These are phyloP conservation scores for Fomitiporia mediterranea DNA, from an alignment of 1,284 basidiomycete species.

Conservation along the genomic window DNA sequence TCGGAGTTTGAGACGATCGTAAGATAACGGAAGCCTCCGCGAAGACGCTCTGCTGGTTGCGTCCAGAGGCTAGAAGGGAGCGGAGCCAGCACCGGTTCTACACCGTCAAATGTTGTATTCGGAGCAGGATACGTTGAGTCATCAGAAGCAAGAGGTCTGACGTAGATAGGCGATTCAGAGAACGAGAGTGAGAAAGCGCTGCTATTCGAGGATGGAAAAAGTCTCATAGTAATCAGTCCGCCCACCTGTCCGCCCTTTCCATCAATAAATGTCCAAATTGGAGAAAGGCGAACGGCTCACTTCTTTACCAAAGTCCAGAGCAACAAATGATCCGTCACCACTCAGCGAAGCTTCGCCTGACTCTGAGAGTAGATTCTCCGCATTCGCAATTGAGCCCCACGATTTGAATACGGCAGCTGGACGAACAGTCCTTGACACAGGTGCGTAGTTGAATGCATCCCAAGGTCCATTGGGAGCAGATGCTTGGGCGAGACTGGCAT, in stretches of 20 bases:
- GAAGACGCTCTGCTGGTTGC: conserved; percentile 40
- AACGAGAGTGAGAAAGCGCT: conserved; percentile 40
- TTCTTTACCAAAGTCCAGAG: conserved; percentile 44
- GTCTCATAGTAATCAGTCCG: conserved; percentile 40
- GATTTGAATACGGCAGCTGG: conserved; percentile 34
- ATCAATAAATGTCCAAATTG: no score
- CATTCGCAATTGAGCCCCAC: conserved; percentile 30
- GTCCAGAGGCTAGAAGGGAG: conserved; percentile 41
- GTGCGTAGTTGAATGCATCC: conserved; percentile 44
- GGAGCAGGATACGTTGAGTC: conserved; percentile 39
- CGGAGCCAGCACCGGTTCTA: conserved; percentile 27
- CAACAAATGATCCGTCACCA: conserved; percentile 36
- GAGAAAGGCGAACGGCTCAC: conserved; percentile 28
- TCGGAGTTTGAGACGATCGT: conserved; percentile 42
- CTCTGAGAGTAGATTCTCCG: conserved; percentile 30
- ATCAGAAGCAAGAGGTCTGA: conserved; percentile 39
- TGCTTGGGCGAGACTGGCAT: neutral
- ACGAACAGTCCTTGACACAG: conserved; percentile 37
- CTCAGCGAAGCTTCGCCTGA: conserved; percentile 31
- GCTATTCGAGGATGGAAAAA: conserved; percentile 29
- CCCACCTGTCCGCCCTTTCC: conserved; percentile 44
- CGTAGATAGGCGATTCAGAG: conserved; percentile 43
- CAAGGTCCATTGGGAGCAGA: conserved; percentile 38
- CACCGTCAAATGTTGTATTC: conserved; percentile 31
- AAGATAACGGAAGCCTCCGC: conserved; percentile 55